These are phyloP conservation scores for Coelomomyces lativittatus DNA, from an alignment of 371 early-diverging fungal genomes.

Conservation along the genomic window DNA sequence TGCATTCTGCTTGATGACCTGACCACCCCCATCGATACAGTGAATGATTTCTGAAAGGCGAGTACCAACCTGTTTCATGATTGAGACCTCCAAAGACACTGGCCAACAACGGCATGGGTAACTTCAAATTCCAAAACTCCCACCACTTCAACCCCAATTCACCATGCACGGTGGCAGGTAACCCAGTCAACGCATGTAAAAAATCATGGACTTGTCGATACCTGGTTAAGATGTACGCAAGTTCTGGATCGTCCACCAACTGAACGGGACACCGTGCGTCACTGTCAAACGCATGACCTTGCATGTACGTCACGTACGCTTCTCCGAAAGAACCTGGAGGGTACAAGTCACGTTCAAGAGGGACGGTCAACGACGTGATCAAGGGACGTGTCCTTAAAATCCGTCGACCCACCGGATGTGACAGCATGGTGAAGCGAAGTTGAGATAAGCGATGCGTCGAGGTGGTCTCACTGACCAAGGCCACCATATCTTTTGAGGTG, in stretches of 20 bases:
- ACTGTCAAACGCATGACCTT: conserved; percentile 57
- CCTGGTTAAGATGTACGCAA: conserved; percentile 80
- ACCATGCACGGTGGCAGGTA: conserved; percentile 69
- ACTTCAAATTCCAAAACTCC: conserved; percentile 58
- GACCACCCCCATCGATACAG: conserved; percentile 84
- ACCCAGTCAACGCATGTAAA: conserved; percentile 67
- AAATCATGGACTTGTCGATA: conserved; percentile 89
- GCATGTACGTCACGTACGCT: conserved; percentile 60
- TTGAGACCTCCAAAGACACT: conserved; percentile 48
- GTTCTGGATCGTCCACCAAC: conserved; percentile 62
- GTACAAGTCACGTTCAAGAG: too few relatives aligned
- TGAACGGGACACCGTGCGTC: conserved; percentile 60
- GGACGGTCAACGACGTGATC: conserved; percentile 43
- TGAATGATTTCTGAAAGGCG: conserved; percentile 47
- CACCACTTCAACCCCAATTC: conserved; percentile 88
- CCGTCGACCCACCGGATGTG: conserved; percentile 50
- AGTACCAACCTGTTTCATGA: conserved; percentile 36
- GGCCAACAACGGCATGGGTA: conserved; percentile 15
- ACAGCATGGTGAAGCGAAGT: conserved; percentile 64
- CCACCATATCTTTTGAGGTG: conserved; percentile 56
- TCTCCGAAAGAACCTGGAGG: conserved; percentile 68
- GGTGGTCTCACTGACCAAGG: conserved; percentile 78
- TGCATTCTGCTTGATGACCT: conserved; percentile 51
- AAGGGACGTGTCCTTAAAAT: conserved; percentile 64
- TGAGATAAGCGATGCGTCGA: conserved; percentile 37